Conservation (phyloP, 129 eudicot species). For the Arctium minus region DNA sequence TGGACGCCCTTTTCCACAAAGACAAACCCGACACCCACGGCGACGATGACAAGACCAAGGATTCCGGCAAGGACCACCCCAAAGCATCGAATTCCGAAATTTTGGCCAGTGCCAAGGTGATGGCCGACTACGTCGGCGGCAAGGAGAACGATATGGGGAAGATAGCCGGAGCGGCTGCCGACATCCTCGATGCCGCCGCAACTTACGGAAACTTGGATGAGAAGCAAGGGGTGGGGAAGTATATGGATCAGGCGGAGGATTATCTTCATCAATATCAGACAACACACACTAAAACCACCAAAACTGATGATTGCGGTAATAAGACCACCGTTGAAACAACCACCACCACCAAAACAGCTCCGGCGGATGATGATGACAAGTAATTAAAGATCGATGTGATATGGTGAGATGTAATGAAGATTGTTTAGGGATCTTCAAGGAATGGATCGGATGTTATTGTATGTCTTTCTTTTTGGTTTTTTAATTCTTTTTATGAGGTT, state of each 20-base stretch:
- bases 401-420: constrained; percentile 35
- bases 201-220: constrained; percentile 61
- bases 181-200: constrained; percentile 58
- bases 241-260: constrained; percentile 59
- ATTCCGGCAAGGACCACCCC: constrained; percentile 11
- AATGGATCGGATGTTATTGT: background rate
- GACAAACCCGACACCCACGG: constrained; percentile 6
- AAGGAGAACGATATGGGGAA: constrained; percentile 48
- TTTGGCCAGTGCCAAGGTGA: constrained; percentile 63
- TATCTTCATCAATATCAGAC: constrained; percentile 58
- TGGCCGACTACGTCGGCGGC: constrained; percentile 55
- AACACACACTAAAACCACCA: constrained; percentile 30
- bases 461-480: no score
- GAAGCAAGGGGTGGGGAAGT: constrained; percentile 41
- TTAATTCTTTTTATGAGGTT: no score
- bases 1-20: constrained; percentile 1
- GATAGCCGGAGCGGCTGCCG: constrained; percentile 75
- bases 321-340: constrained; percentile 14
- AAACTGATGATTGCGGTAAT: constrained; percentile 23
- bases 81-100: constrained; percentile 53
- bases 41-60: background rate
- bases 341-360: constrained; percentile 18
- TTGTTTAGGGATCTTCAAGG: constrained; percentile 41
- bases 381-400: background rate
- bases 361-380: constrained; percentile 5